Conservation (phyloP, 139 green algal genomes). For the Coccomyxa sp. region DNA sequence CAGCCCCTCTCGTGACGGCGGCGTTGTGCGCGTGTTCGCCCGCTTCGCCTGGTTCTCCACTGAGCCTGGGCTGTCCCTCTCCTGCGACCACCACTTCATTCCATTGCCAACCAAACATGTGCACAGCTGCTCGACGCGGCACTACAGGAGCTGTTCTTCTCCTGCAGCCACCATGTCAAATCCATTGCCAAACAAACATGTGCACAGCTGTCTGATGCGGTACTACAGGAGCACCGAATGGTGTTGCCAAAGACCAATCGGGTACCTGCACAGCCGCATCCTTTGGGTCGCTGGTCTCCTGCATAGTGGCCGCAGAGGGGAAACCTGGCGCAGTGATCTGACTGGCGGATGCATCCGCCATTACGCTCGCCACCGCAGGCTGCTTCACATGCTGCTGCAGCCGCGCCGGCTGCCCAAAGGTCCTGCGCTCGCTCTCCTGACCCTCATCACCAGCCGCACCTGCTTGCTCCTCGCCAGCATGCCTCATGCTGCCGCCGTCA, state of each 20-base stretch:
- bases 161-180: background rate
- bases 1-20: background rate
- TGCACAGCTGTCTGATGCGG: background rate
- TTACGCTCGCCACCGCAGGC: no score
- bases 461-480: no score
- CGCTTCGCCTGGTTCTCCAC: background rate
- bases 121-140: background rate
- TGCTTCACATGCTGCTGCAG: no score
- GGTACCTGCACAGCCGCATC: background rate
- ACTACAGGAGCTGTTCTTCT: background rate
- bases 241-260: background rate
- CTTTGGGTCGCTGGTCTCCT: no score
- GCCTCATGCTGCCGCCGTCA: no score
- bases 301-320: no score
- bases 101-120: background rate
- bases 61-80: background rate
- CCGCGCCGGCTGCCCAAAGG: no score
- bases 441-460: no score
- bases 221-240: background rate
- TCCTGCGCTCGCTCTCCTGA: no score
- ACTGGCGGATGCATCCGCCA: no score
- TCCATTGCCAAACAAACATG: background rate
- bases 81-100: background rate
- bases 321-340: no score
- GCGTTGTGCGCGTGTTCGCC: background rate